phyloP scores from a whole-genome alignment of 2,329 filamentous ascomycete genomes.

The Aspergillus sp. region DNA sequence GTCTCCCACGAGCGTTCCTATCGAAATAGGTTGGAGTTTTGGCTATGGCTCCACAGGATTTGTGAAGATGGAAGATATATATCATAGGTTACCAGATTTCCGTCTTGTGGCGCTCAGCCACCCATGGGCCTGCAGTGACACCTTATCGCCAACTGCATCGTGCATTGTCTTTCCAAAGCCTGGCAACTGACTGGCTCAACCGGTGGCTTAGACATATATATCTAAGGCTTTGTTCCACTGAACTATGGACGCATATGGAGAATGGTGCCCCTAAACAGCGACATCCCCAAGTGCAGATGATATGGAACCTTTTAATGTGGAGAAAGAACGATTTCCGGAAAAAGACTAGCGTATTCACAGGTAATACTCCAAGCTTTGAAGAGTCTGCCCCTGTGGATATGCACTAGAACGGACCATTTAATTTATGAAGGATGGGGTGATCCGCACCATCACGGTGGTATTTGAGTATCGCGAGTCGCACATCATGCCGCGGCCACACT shows the following conservation, averaged over 20 bases:
- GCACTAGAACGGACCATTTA: background rate
- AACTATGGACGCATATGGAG: background rate
- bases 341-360: background rate
- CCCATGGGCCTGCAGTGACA: background rate
- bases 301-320: too few species aligned
- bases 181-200: background rate
- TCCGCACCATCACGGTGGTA: background rate
- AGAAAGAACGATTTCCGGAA: background rate
- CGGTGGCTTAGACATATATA: background rate
- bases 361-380: background rate
- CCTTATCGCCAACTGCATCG: background rate
- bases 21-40: background rate
- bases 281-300: background rate
- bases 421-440: background rate
- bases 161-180: background rate
- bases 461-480: background rate
- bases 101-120: background rate
- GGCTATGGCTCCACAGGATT: background rate
- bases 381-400: background rate
- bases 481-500: background rate
- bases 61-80: background rate
- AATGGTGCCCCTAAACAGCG: background rate
- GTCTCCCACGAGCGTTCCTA: background rate
- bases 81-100: background rate
- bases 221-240: background rate